Base-by-base conservation (phyloP, 2,329 filamentous ascomycete species). In the Huntiella moniliformis region DNA sequence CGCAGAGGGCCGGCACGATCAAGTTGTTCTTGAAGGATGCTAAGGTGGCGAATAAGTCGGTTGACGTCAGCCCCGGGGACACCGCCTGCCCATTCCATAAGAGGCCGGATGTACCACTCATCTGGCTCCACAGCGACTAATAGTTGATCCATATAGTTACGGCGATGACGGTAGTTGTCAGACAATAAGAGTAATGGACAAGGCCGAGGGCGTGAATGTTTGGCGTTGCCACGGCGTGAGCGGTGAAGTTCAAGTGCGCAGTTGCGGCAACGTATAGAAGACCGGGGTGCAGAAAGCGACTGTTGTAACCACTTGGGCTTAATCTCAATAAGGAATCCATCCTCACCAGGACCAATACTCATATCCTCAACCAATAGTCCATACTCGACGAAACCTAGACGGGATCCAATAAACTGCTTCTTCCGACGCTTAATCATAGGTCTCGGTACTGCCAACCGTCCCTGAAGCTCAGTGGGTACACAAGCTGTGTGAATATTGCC, bases 301-400 rank as follows among this genome's bases (percentile, higher is more conserved):
- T 86, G 82, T 6, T 69, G 63, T 18, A 91, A 70, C 83, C 83
- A 91, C 61, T 91, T 91, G 11, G 83, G 82, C 58, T 91, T 91
- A 61, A 88, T 80, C 57, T 88, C 81, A 47, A 82, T 63, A 31
- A 81, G 57, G 22, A 58, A 47, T 47, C 53, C 56, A n/a, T 43
- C 44, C 39, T 55, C 53, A 16, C 57, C 53, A 11, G 54, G 48
- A 48, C 58, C 50, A 17, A 52, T 42, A 66, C 63, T 71, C 80
- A 88, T 87, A 55, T 87, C 80, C 50, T 79, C 78, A 42, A 88
- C 70, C 3, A 88, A 61, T 54, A 85, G 72, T 4, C 76, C 82
- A 52, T 79, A 73, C 10, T 69, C 66, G 11, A 47, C 46, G 31
- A 68, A 63, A 57, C 63, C 74, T 59, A 61, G 61, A 54, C 44